Base-by-base conservation (phyloP, 2,329 filamentous ascomycete genomes). In the Pseudogymnoascus sp. region DNA sequence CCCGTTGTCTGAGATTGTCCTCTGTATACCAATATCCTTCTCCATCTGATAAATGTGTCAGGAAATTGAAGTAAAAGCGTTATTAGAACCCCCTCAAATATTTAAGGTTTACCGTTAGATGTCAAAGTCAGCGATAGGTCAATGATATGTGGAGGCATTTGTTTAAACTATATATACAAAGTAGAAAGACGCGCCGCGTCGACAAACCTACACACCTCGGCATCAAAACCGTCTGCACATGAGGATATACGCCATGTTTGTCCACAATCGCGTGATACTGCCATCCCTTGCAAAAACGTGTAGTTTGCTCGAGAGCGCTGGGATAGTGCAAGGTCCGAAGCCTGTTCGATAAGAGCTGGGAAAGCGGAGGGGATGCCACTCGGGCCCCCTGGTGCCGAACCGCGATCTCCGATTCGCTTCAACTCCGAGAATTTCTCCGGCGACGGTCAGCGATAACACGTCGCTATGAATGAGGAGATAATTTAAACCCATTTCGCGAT, bases 221-320 rank as follows among this genome's bases (percentile, higher is more conserved):
- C 15, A 47, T 11, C 21, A 47, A 47, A 47, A 47, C 13, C 21
- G 21, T 9, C 9, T 31, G 13, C 23, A 17, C 8, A 31, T 53
- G 15, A 31, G 68, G 8, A 70, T 68, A 47, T 70, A 68, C 28
- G 62, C 60, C 69, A 70, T 69, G 23, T 26, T 61, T 28, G 61
- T 44, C 26, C 61, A 38, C 17, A 42, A 23, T 44, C 28, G 40
- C 38, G 62, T 31, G 47, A 53, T 53, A 53, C 47, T 3, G 2
- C 23, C n/a, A 53, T 53, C 15, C 47, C 47, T 53, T 53, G 47
- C 2, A 53, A 53, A 31, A 9, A 31, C 26, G 31, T 17, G 47
- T 15, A 53, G 26, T 31, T 53, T 31, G 8, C 4, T 53, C 23
- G 3, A 31, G 26, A 31, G 4, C 15, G 47, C 47, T 53, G 47